Evolutionary conservation across 1,284 basidiomycete species (phyloP), one percentile per base, ranked within the genome.

Genomic region (Sanghuangporus weigelae): DNA sequence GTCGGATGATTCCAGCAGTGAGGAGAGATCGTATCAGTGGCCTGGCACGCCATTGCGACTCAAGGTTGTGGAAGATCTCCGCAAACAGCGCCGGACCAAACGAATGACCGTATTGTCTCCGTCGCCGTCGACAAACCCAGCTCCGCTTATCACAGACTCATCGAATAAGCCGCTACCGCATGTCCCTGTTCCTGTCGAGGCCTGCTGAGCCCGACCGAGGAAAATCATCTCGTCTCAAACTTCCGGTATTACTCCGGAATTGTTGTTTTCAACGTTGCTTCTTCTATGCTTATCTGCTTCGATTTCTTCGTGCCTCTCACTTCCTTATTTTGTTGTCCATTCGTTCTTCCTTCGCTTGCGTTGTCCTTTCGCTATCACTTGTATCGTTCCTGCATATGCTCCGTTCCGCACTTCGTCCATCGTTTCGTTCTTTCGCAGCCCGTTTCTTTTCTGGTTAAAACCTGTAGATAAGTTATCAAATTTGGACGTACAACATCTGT

Each of bases 31-130:
- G 46, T 62, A 49, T 35, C 40, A 60, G 49, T 60, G 57, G 51
- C 63, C 59, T 26, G 53, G 58, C 4, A 54, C 63, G 21, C 63
- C 63, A 3, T 26, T 64, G 44, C 63, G 63, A 12, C 50, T 64
- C 10, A 64, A 64, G 44, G 63, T 64, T n/a, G 58, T 64, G 12
- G 51, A 64, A 26, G 63, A 64, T 46, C 35, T 64, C 12, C 57
- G 53, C 39, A 54, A 59, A 26, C 16, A 40, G 35, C 63, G 57
- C 11, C 57, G 51, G 38, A 60, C 36, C 26, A 64, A 39, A 42
- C 57, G 40, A n/a, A 57, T 62, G 60, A 50, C 60, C 16, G 60
- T 62, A 16, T 1, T 60, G 49, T 35, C 58, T 26, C 21, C 49
- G 38, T 7, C 44, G 12, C 21, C 49, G 38, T 7, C 44, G 12